These are phyloP conservation scores for Trichophyton rubrum DNA, from an alignment of 2,329 filamentous ascomycete genomes.

Conservation along the genomic window DNA sequence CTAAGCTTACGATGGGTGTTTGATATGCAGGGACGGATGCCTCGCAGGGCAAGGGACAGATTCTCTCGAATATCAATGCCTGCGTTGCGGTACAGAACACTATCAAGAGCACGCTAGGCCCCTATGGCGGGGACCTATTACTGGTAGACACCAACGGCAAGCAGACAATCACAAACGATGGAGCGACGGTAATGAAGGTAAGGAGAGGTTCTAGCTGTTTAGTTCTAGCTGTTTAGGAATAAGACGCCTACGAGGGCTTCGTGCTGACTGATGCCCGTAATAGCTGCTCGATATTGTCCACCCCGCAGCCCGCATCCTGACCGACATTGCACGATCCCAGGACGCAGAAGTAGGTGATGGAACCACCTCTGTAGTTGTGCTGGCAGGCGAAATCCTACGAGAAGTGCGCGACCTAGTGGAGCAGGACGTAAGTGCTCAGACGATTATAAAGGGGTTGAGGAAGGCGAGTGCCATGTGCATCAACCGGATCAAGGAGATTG, in stretches of 20 bases:
- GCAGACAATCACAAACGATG: slow-evolving; percentile 98
- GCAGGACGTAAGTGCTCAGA: slow-evolving; percentile 91
- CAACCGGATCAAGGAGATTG: slow-evolving; percentile 98
- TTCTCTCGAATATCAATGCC: slow-evolving; percentile 96
- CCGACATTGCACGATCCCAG: slow-evolving; percentile 96
- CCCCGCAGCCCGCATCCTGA: slow-evolving; percentile 90
- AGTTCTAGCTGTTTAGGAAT: not conserved
- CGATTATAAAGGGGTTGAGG: slow-evolving; percentile 90
- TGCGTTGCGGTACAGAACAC: slow-evolving; percentile 91
- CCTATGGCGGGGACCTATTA: slow-evolving; percentile 91
- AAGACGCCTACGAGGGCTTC: no score
- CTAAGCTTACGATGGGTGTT: slow-evolving; percentile 11
- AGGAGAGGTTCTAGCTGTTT: slow-evolving; percentile 11
- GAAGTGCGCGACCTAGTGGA: slow-evolving; percentile 94
- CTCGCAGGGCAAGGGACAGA: slow-evolving; percentile 92
- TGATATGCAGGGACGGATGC: slow-evolving; percentile 68
- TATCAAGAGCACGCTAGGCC: slow-evolving; percentile 89
- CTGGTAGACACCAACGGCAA: slow-evolving; percentile 90
- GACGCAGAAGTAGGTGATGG: slow-evolving; percentile 98
- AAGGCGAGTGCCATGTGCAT: slow-evolving; percentile 81
- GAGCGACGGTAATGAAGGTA: slow-evolving; percentile 98
- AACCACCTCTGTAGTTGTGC: slow-evolving; percentile 90
- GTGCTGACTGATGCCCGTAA: not conserved
- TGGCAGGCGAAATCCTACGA: slow-evolving; percentile 95
- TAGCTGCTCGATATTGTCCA: slow-evolving; percentile 97